These are phyloP conservation scores for Leccinum laetum DNA, from an alignment of 1,284 basidiomycete species.

Conservation along the genomic window DNA sequence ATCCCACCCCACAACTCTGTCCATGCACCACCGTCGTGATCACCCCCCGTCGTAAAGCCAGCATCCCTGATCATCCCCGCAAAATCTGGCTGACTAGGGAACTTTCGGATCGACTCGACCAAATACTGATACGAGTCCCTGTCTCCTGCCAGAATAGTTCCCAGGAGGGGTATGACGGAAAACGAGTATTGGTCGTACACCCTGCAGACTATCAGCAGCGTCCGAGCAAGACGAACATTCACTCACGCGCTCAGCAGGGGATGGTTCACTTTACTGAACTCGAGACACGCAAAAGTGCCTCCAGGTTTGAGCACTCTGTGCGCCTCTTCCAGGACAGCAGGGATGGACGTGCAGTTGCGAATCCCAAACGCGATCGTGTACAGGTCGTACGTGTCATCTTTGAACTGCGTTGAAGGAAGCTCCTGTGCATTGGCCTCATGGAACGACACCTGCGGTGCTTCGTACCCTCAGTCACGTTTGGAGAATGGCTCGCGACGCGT, in stretches of 20 bases:
- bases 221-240: constrained; percentile 1
- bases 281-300: constrained; percentile 93
- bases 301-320: constrained; percentile 96
- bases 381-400: constrained; percentile 86
- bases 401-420: constrained; percentile 66
- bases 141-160: constrained; percentile 95
- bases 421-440: constrained; percentile 93
- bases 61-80: constrained; percentile 88
- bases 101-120: constrained; percentile 95
- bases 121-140: constrained; percentile 97
- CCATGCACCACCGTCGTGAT: constrained; percentile 89
- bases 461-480: constrained; percentile 13
- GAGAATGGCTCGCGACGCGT: neutral
- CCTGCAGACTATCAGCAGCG: constrained; percentile 42
- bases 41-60: constrained; percentile 79
- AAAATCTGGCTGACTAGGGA: constrained; percentile 91
- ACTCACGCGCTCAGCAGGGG: constrained; percentile 85
- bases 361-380: constrained; percentile 99
- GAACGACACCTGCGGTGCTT: constrained; percentile 94
- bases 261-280: constrained; percentile 95
- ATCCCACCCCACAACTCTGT: constrained; percentile 85
- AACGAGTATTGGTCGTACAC: constrained; percentile 97
- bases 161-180: constrained; percentile 92
- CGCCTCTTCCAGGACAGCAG: constrained; percentile 87
- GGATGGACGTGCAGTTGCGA: constrained; percentile 95